Evolutionary conservation across 495 filamentous ascomycete genomes (phyloP).

Genomic region (Tuber melanosporum): DNA sequence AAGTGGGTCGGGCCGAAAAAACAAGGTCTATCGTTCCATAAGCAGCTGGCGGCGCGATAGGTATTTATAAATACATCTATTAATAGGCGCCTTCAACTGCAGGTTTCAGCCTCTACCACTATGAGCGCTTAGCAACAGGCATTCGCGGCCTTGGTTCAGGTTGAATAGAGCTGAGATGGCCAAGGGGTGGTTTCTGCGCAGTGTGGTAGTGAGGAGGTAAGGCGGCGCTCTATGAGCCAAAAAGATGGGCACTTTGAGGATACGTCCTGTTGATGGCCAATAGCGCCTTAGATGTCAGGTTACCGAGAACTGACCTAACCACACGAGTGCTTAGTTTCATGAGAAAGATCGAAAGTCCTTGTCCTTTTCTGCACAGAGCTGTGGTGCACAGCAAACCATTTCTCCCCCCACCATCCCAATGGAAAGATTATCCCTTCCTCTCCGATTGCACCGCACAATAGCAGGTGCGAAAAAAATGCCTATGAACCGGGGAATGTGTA

Average conservation of each 20-base stretch:
- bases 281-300: neutral
- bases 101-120: neutral
- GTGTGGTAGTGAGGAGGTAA: neutral
- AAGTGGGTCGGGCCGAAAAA: constrained; percentile 5
- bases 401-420: neutral
- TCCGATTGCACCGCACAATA: neutral
- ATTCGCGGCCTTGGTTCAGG: neutral
- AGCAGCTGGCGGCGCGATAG: constrained; percentile 3
- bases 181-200: neutral
- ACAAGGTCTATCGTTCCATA: constrained; percentile 5
- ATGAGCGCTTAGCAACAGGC: neutral
- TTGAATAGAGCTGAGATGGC: neutral
- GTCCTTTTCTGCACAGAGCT: neutral
- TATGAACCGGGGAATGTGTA: neutral
- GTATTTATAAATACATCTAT: constrained; percentile 6
- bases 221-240: neutral
- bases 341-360: neutral
- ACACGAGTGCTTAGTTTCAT: constrained; percentile 1
- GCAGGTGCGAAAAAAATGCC: neutral
- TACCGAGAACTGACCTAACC: neutral
- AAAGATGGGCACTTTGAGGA: neutral
- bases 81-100: neutral
- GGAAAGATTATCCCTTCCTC: neutral
- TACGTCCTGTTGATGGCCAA: neutral
- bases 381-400: neutral